Evolutionary conservation across 768 basidiomycete species (phyloP).

Genomic region (Grammothele lineata): DNA sequence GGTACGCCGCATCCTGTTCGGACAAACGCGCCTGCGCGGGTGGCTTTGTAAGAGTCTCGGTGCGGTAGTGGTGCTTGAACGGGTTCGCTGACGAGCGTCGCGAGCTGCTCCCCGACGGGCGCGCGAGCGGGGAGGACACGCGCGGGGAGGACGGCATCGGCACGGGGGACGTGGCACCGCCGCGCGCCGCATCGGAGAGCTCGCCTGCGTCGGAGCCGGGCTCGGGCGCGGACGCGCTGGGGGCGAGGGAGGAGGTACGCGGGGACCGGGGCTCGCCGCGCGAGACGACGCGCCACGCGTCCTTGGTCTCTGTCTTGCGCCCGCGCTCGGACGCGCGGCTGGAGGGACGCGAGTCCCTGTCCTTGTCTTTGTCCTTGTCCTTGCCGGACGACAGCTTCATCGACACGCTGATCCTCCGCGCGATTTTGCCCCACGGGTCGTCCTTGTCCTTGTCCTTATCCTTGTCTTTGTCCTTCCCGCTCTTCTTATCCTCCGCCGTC

Average conservation of each 20-base stretch:
- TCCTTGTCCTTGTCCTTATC: slow-evolving; percentile 39
- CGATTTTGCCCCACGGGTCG: slow-evolving; percentile 60
- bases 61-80: slow-evolving; percentile 6
- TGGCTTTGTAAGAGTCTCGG: slow-evolving; percentile 31
- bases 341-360: slow-evolving; percentile 21
- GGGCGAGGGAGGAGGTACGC: slow-evolving; percentile 3
- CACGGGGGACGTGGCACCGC: slow-evolving; percentile 2
- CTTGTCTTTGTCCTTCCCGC: slow-evolving; percentile 20
- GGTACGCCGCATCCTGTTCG: slow-evolving; percentile 57
- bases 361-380: slow-evolving; percentile 26
- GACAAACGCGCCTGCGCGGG: slow-evolving; percentile 52
- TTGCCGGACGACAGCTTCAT: slow-evolving; percentile 39
- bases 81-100: slow-evolving; percentile 9
- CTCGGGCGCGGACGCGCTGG: slow-evolving; percentile 6
- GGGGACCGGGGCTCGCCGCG: slow-evolving; percentile 10
- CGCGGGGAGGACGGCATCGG: neutral
- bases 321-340: slow-evolving; percentile 21
- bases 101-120: slow-evolving; percentile 9
- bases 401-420: slow-evolving; percentile 57
- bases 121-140: neutral
- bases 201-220: slow-evolving; percentile 9
- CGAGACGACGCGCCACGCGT: slow-evolving; percentile 25
- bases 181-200: slow-evolving; percentile 1
- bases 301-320: slow-evolving; percentile 24
- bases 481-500: slow-evolving; percentile 4